Conservation (phyloP, 176 grass and related monocot genomes). For the bread wheat (Triticum aestivum) region IWGSC_CS_RefSeq_v2.1 NC_057799.1:329584536-329585035, state of each 20-base stretch:
- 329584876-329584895: background rate
- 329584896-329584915: background rate
- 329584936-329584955: background rate
- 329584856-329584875: background rate
- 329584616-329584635: constrained; percentile 80
- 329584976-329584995: background rate
- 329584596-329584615: constrained; percentile 66
- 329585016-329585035: background rate
- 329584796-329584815: background rate
- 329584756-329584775: background rate
- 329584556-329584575: constrained; percentile 70
- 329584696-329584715: background rate
- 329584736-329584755: background rate
- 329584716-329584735: background rate
- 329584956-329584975: background rate
- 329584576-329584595: constrained; percentile 62
- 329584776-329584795: background rate
- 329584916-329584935: constrained; percentile 1
- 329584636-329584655: constrained; percentile 25
- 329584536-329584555: constrained; percentile 58
- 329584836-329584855: background rate
- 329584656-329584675: constrained; percentile 31
- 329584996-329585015: constrained; percentile 12
- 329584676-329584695: background rate
- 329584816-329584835: background rate